Conservation (phyloP, 2,329 filamentous ascomycete species). For the Plectosphaerella sp. region DNA sequence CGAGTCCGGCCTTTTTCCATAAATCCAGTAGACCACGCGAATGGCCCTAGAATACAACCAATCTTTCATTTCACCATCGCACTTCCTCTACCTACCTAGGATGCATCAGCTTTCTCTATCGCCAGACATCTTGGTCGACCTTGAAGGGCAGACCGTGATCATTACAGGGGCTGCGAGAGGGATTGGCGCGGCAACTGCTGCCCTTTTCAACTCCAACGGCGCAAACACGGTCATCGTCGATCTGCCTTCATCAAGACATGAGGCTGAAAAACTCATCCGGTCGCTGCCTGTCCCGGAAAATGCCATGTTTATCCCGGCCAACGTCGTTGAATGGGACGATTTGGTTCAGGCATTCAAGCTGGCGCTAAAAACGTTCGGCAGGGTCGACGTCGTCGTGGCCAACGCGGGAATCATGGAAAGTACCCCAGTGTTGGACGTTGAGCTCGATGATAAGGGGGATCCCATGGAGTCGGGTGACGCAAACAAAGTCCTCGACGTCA, state of each 20-base stretch:
- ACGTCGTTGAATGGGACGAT: constrained; percentile 1
- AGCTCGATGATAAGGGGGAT: constrained; percentile 47
- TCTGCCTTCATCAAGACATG: not conserved
- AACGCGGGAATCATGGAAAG: constrained; percentile 60
- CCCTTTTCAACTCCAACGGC: constrained; percentile 3
- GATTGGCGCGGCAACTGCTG: constrained; percentile 5
- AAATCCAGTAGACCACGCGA: no score
- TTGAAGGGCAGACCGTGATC: constrained; percentile 1
- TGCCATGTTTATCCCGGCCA: not conserved
- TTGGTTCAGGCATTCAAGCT: constrained; percentile 26
- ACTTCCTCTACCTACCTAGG: no score
- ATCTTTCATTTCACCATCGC: no score
- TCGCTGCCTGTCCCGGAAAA: not conserved
- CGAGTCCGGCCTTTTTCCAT: no score
- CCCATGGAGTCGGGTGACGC: not conserved
- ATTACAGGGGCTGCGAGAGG: constrained; percentile 8
- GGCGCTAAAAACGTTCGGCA: constrained; percentile 48
- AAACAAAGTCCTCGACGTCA: constrained; percentile 56
- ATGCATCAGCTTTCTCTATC: no score
- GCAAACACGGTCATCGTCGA: constrained; percentile 2
- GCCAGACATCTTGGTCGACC: no score
- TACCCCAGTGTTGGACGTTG: constrained; percentile 49
- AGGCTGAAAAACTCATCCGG: not conserved
- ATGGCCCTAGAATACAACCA: no score
- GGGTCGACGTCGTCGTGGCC: constrained; percentile 43